Percentiles rank a stretch among this genome's conserved stretches.
phyloP scores from a whole-genome alignment of 257 asterid species.

The Solanum verrucosum region DNA sequence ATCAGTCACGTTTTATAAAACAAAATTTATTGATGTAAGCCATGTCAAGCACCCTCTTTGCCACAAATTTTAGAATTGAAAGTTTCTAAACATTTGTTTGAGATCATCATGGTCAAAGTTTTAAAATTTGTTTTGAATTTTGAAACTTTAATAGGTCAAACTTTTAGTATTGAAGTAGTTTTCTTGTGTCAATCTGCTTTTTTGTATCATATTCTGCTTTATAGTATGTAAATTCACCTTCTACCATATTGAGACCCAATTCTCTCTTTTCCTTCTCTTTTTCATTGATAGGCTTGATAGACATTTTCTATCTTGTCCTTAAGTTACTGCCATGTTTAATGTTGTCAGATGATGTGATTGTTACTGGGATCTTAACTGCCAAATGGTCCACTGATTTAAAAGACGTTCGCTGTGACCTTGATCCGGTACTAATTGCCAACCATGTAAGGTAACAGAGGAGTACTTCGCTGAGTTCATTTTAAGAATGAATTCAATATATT shows the following conservation, averaged over 20 bases:
- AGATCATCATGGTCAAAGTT: background rate
- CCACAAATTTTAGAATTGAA: background rate
- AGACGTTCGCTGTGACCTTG: constrained; percentile 97
- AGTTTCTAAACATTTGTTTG: background rate
- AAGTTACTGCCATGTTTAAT: constrained; percentile 4
- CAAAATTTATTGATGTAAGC: background rate
- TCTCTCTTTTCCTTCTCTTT: background rate
- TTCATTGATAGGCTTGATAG: background rate
- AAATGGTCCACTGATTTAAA: constrained; percentile 77
- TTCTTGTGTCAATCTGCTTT: background rate
- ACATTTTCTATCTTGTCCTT: background rate
- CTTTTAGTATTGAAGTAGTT: background rate
- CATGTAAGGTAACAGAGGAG: constrained; percentile 51
- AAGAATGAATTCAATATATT: background rate
- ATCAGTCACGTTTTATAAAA: background rate
- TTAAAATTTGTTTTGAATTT: background rate
- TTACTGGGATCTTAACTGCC: constrained; percentile 87
- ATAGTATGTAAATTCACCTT: background rate
- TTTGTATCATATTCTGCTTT: background rate
- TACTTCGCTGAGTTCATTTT: background rate
- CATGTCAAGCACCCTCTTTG: background rate
- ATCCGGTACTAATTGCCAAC: constrained; percentile 88
- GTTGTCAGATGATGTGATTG: constrained; percentile 78
- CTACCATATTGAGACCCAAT: background rate
- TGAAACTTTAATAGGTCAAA: background rate